phyloP scores from a whole-genome alignment of 2,329 filamentous ascomycete species.

The Fusarium setosum region DNA sequence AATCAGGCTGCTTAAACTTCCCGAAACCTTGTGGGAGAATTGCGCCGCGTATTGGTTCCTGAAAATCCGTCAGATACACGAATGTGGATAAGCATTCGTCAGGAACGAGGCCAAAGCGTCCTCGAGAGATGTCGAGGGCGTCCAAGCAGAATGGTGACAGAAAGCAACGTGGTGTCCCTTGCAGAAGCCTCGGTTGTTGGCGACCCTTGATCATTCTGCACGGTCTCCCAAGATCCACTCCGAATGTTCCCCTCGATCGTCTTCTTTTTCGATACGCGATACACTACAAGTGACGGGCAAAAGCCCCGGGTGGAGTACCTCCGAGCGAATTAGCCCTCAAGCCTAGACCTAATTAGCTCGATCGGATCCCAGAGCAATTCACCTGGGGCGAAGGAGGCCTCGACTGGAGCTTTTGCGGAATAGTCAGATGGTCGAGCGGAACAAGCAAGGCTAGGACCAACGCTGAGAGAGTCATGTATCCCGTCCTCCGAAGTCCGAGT shows the following conservation, averaged over 20 bases:
- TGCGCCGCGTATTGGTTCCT: background rate
- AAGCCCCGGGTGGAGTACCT: conserved; percentile 4
- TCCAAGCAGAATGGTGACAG: background rate
- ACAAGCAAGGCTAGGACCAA: background rate
- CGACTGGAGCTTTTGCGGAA: background rate
- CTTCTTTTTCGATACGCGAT: conserved; percentile 14
- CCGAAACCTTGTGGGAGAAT: background rate
- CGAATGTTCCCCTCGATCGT: conserved; percentile 25
- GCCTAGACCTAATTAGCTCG: no score
- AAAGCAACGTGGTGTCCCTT: conserved; percentile 20
- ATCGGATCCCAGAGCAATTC: no score
- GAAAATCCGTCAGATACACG: background rate
- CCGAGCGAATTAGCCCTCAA: background rate
- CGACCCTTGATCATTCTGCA: no score
- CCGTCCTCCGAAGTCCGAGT: background rate
- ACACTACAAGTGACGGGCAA: conserved; percentile 19
- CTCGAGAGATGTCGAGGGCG: background rate
- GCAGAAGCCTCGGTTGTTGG: conserved; percentile 33
- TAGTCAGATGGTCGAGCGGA: background rate
- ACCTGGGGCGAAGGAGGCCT: background rate
- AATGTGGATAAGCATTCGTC: conserved; percentile 6
- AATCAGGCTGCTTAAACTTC: background rate
- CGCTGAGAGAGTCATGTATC: background rate
- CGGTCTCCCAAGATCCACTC: conserved; percentile 14
- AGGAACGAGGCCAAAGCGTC: conserved; percentile 14